Evolutionary conservation across 768 basidiomycete genomes (phyloP), one percentile per base, ranked within the genome.

Genomic region (Astraeus odoratus): DNA sequence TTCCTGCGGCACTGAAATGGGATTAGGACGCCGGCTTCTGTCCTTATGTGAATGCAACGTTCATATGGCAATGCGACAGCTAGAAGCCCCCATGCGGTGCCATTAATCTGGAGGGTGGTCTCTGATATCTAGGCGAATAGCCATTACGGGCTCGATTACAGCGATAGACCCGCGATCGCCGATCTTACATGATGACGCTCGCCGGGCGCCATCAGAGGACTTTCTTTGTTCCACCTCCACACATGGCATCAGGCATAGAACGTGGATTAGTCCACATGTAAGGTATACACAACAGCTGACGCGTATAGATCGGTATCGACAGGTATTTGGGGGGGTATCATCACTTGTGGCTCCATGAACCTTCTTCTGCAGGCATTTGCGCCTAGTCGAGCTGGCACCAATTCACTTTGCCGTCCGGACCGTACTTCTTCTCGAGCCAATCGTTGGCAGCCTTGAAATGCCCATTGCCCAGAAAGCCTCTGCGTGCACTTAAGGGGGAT

Each of bases 401-500:
- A 56, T 88, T 73, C n/a, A 91, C 82, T 48, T 63, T 70, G 39
- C 75, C 80, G 31, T 78, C 80, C 20, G 69, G 53, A 5, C 92
- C 93, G 57, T 96, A 94, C 54, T 78, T 80, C 46, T 73, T 57
- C 59, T 78, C 77, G 20, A 97, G 68, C 94, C 94, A 97, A 44
- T 83, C 76, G 58, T 96, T 95, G 34, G 91, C 87, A 47, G 76
- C 69, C 57, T 73, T 79, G 69, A 97, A 97, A 66, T 96, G 94
- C 40, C 78, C 80, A 61, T 93, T 94, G 39, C 89, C 91, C 51
- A 89, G 62, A 69, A 94, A 96, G 8, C 93, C 92, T 46, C 74
- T 74, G 51, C 75, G 66, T 3, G 85, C 92, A 43, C 85, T 82
- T 15, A 81, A 66, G 5, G 92, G 93, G 23, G 86, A 90, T 15